Percentiles rank a stretch among this genome's conserved stretches.
Evolutionary conservation across 2,329 filamentous ascomycete species (phyloP).

Genomic region (Hypomyces rosellus): DNA sequence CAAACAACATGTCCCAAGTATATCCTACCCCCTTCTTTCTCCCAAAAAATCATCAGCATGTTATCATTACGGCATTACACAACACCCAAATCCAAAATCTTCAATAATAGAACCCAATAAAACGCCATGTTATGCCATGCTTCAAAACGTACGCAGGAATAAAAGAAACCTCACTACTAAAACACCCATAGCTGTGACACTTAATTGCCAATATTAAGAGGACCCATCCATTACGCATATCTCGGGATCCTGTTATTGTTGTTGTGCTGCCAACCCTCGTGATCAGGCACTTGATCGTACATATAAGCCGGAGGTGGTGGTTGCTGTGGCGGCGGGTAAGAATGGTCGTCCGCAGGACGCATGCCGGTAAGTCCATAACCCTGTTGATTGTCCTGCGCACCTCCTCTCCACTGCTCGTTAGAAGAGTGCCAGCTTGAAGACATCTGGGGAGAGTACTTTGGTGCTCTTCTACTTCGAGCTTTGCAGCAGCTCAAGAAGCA

Average conservation of each 20-base stretch:
- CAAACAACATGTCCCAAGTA: background rate
- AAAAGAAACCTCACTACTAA: no score
- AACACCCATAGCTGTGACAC: no score
- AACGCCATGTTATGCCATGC: conserved; percentile 5
- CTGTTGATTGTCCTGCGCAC: background rate
- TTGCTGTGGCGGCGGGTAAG: conserved; percentile 1
- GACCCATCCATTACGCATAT: no score
- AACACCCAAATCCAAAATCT: no score
- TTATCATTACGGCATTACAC: conserved; percentile 1
- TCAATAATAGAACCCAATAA: background rate
- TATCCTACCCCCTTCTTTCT: background rate
- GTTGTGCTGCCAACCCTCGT: no score
- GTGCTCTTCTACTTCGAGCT: conserved; percentile 16
- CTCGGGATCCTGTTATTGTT: no score
- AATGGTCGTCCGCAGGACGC: background rate
- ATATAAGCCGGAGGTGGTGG: no score
- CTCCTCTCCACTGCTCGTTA: conserved; percentile 12
- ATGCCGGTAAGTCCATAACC: background rate
- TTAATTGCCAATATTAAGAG: no score
- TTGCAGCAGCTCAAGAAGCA: conserved; percentile 53
- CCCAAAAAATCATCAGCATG: background rate
- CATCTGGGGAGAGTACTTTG: conserved; percentile 15
- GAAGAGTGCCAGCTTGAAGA: conserved; percentile 16
- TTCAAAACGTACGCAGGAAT: background rate
- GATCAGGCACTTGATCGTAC: no score